phyloP scores from a whole-genome alignment of 495 filamentous ascomycete species.

The Penicillium silybi region DNA sequence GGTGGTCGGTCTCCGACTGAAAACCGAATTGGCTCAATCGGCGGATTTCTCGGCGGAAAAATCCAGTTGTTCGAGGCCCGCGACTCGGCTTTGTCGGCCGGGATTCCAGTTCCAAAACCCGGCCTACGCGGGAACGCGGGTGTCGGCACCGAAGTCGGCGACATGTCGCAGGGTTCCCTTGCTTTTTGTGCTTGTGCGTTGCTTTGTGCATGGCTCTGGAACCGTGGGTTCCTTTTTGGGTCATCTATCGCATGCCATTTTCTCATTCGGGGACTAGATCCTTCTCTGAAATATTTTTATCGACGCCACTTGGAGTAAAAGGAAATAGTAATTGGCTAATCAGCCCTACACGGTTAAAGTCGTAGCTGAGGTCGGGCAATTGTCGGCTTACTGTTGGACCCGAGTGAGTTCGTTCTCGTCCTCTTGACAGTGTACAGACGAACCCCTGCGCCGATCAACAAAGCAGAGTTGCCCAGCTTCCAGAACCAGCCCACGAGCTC shows the following conservation, averaged over 20 bases:
- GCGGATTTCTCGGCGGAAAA: neutral
- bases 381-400: neutral
- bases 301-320: neutral
- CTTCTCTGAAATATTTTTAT: neutral
- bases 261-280: neutral
- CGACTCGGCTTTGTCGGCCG: slow-evolving; percentile 10
- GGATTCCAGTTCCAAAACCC: slow-evolving; percentile 11
- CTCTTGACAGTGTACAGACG: slow-evolving; percentile 15
- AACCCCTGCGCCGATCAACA: slow-evolving; percentile 21
- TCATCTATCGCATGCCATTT: neutral
- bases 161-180: neutral
- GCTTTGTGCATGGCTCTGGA: neutral
- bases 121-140: slow-evolving; percentile 18
- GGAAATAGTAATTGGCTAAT: neutral
- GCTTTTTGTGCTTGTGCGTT: neutral
- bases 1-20: neutral
- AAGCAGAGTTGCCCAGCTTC: neutral
- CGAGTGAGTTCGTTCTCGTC: neutral
- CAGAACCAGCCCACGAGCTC: too few species aligned
- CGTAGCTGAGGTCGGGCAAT: neutral
- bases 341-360: neutral
- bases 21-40: neutral
- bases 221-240: neutral
- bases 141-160: slow-evolving; percentile 11
- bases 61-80: neutral